Conservation (phyloP, 257 asterid genomes). For the Solanum clarkiae region DNA sequence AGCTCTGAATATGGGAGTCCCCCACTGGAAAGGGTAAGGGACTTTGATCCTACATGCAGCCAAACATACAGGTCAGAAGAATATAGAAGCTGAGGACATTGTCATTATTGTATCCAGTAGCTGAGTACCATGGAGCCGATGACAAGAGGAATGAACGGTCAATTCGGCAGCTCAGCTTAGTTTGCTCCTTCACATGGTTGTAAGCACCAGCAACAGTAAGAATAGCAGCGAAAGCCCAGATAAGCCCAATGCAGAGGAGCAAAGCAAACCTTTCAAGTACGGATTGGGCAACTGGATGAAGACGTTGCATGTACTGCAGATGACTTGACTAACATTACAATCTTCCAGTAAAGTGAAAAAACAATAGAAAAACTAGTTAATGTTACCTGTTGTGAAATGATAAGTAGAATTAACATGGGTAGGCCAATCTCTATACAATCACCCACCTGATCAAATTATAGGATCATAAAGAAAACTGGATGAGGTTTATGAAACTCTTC, state of each 20-base stretch:
- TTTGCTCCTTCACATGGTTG: conserved; percentile 48
- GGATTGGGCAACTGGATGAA: conserved; percentile 44
- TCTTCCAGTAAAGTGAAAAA: background rate
- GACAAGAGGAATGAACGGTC: conserved; percentile 65
- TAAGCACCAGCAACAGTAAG: conserved; percentile 98
- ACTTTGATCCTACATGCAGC: conserved; percentile 7
- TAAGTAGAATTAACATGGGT: conserved; percentile 76
- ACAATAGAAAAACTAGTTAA: background rate
- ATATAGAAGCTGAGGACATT: background rate
- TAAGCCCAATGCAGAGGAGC: conserved; percentile 53
- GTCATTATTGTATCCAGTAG: background rate
- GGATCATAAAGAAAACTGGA: background rate
- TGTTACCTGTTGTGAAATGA: conserved; percentile 69
- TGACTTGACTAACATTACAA: background rate
- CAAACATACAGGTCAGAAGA: background rate
- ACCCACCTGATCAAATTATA: conserved; percentile 44
- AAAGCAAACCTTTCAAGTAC: conserved; percentile 85
- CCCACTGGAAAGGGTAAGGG: conserved; percentile 86
- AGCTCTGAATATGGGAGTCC: conserved; percentile 81
- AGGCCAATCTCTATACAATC: conserved; percentile 83
- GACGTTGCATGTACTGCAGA: conserved; percentile 62
- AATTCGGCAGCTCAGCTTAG: conserved; percentile 68
- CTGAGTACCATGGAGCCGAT: conserved; percentile 80
- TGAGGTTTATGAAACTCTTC: background rate
- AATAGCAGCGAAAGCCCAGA: conserved; percentile 96